These are phyloP conservation scores for Dothideomycetidae sp. DNA, from an alignment of 2,329 filamentous ascomycete genomes.

Conservation along the genomic window DNA sequence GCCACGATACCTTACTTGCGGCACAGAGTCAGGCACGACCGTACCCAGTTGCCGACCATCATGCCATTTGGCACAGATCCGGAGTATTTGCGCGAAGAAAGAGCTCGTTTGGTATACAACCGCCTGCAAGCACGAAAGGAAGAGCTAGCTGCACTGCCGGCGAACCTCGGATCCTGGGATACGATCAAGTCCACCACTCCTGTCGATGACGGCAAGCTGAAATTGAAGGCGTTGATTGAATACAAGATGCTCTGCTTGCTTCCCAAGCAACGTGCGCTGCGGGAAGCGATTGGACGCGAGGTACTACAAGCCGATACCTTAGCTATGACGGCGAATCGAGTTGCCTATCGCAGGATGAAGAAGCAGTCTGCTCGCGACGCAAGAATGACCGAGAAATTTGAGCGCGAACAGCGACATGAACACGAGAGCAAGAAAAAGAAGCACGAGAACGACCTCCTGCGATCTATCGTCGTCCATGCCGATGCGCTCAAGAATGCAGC, in stretches of 20 bases:
- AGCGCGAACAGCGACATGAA: conserved; percentile 96
- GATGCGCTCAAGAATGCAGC: conserved; percentile 60
- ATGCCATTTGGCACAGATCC: conserved; percentile 82
- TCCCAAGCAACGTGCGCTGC: conserved; percentile 71
- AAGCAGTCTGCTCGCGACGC: conserved; percentile 93
- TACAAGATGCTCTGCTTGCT: conserved; percentile 84
- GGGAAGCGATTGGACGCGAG: conserved; percentile 74
- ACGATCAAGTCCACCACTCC: conserved; percentile 51
- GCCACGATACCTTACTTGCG: conserved; percentile 62
- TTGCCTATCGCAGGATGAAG: conserved; percentile 85
- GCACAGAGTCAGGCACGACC: conserved; percentile 60
- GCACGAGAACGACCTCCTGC: conserved; percentile 85
- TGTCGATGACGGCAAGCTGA: conserved; percentile 65
- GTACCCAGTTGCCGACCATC: conserved; percentile 70
- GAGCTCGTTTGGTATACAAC: conserved; percentile 80
- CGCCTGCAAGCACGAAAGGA: conserved; percentile 71
- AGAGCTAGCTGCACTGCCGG: conserved; percentile 70
- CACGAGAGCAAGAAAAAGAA: conserved; percentile 95
- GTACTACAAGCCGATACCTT: conserved; percentile 95
- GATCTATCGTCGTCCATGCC: conserved; percentile 70
- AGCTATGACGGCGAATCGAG: conserved; percentile 90
- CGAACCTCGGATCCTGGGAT: conserved; percentile 80
- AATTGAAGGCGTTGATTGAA: conserved; percentile 83
- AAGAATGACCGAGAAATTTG: conserved; percentile 93
- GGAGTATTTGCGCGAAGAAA: conserved; percentile 70